phyloP scores from a whole-genome alignment of 768 basidiomycete genomes.

The Royoungia palumana region DNA sequence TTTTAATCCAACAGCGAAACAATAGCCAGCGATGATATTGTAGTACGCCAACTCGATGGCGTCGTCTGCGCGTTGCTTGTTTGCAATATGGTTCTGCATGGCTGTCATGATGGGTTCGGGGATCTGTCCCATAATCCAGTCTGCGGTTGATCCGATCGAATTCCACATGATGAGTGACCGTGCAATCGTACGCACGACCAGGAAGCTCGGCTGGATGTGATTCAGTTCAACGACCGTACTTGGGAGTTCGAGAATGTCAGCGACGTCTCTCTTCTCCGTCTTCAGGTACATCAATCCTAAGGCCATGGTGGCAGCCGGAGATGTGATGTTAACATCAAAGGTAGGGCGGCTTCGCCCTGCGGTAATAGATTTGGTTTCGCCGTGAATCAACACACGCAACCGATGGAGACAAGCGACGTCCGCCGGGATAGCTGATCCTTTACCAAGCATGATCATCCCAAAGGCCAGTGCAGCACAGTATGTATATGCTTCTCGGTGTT shows the following conservation, averaged over 20 bases:
- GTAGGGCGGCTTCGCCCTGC: conserved; percentile 39
- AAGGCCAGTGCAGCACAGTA: conserved; percentile 86
- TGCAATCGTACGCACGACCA: conserved; percentile 78
- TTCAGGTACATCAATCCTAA: conserved; percentile 91
- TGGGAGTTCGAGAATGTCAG: conserved; percentile 81
- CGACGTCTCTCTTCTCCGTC: conserved; percentile 80
- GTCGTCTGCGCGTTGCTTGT: conserved; percentile 52
- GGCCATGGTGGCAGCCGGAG: conserved; percentile 87
- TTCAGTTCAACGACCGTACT: conserved; percentile 77
- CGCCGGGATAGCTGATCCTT: conserved; percentile 73
- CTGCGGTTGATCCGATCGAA: conserved; percentile 60
- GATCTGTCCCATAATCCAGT: conserved; percentile 72
- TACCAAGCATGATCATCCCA: conserved; percentile 95
- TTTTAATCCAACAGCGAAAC: conserved; percentile 89
- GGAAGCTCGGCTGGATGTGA: conserved; percentile 81
- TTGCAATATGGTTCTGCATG: conserved; percentile 50
- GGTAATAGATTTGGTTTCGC: conserved; percentile 49
- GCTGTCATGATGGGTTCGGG: conserved; percentile 63
- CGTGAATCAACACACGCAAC: conserved; percentile 73
- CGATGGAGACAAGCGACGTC: conserved; percentile 68
- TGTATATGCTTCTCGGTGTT: conserved; percentile 90
- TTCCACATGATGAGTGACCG: conserved; percentile 87
- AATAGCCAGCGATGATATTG: conserved; percentile 87
- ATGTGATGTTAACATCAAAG: conserved; percentile 88
- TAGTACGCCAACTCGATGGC: conserved; percentile 86